Base-by-base conservation (phyloP, 257 asterid species). In the Orobanche coerulescens region DNA sequence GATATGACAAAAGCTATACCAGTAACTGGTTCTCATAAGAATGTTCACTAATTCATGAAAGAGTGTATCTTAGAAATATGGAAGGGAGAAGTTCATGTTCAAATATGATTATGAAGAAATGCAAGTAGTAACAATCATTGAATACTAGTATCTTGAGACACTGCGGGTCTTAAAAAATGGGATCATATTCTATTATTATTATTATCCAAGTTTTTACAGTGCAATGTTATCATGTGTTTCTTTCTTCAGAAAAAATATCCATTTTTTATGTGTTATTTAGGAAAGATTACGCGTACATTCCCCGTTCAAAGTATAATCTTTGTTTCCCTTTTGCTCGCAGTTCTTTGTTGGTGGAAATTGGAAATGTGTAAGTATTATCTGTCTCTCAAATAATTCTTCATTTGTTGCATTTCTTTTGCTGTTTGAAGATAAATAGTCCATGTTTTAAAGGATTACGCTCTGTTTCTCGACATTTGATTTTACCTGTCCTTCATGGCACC, bases 311-410 rank as follows among this genome's bases (percentile, higher is more conserved):
- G 26, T 23, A 31, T 72, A 42, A 76, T 57, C 56, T 5, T 28
- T 30, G 58, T 48, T 53, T 39, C 19, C 42, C 5, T 67, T 61
- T 69, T 54, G 65, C 50, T 74, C 83, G 95, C 99, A 93, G 97
- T 93, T 89, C 84, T 89, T 93, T 63, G 99, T 93, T 74, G 99
- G 99, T 63, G 99, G 99, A 61, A 93, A 93, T 66, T 93, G 99
- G 97, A 93, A 93, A 70, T 93, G 99, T 75, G 99, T 89, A 84
- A 93, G 99, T 87, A 76, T 34, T 50, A 22, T 42, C 54, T 24
- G 4, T 47, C 33, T 28, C 44, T 52, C 40, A 43, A 44, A 26
- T 20, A 49, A n/a, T 42, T 26, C 22, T 33, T 39, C 23, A 24
- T 56, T 33, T 54, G 1, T 30, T 58, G 62, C 54, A 12, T 34